These are phyloP conservation scores for Crepidotus variabilis DNA, from an alignment of 768 basidiomycete genomes.

Conservation along the genomic window DNA sequence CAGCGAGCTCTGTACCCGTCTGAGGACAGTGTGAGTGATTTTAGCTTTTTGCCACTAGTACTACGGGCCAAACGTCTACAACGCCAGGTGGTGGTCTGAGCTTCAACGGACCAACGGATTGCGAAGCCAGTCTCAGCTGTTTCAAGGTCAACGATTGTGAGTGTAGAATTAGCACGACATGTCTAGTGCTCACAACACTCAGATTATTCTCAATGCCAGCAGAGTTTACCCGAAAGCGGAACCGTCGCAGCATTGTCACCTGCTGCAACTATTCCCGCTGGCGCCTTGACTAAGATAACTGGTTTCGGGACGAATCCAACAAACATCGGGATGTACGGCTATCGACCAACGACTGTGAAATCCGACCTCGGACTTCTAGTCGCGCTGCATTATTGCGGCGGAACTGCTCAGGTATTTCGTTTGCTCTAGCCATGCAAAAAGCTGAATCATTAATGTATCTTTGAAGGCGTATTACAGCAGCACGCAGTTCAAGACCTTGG, in stretches of 20 bases:
- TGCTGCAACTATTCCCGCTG: slow-evolving; percentile 13
- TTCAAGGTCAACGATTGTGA: slow-evolving; percentile 9
- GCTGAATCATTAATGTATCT: neutral
- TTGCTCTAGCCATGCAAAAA: neutral
- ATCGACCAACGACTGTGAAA: slow-evolving; percentile 12
- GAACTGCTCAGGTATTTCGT: slow-evolving; percentile 8
- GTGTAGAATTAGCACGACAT: neutral
- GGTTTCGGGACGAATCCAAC: slow-evolving; percentile 9
- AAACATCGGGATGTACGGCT: slow-evolving; percentile 11
- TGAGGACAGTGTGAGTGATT: slow-evolving; percentile 7
- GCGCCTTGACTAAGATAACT: slow-evolving; percentile 6
- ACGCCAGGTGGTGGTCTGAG: slow-evolving; percentile 10
- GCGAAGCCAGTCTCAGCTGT: slow-evolving; percentile 8
- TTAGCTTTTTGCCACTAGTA: neutral
- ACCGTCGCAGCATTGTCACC: slow-evolving; percentile 3
- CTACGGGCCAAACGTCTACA: neutral
- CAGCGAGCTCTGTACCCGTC: neutral
- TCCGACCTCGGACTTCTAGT: slow-evolving; percentile 10
- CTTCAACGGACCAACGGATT: slow-evolving; percentile 7
- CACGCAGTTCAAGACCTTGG: slow-evolving; percentile 43
- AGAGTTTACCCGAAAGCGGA: neutral
- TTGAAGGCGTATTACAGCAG: slow-evolving; percentile 45
- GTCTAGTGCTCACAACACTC: neutral
- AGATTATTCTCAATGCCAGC: slow-evolving; percentile 14
- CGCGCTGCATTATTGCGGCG: slow-evolving; percentile 13